Evolutionary conservation across 148 eudicot genomes (phyloP), one percentile per base, ranked within the genome.

Genomic region (Rhododendron griersonianum): DNA sequence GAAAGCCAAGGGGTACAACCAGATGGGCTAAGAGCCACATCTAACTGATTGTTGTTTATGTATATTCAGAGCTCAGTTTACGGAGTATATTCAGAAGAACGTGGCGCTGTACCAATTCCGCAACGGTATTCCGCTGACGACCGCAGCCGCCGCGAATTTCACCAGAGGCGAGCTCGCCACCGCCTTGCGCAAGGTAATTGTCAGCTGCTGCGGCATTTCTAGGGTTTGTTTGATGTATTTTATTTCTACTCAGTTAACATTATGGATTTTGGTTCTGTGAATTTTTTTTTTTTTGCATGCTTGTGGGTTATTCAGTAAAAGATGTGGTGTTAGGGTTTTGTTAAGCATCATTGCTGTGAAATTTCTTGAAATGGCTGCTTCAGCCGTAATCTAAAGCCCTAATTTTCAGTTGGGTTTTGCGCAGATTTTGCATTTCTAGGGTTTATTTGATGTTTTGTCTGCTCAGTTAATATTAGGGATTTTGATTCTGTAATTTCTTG

Each of bases 121-220:
- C n/a, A 95, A 95, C 86, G 93, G 94, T 16, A 95, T 94, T 30
- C 98, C 98, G 67, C 90, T 95, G 94, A 92, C 98, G 0, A 94
- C 98, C 82, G 86, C 95, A 25, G 98, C 98, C 33, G 86, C 98
- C 83, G 98, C 98, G 51, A 95, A 95, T 88, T 95, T 94, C 91
- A 94, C 95, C 33, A 92, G 98, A 5, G 98, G 98, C 5, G 98
- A 95, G 87, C 98, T 95, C 69, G 98, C 98, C 28, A 92, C 95
- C 4, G 98, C 98, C 63, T 89, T 95, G 88, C 88, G 98, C 21
- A 95, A 95, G 98, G 98, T 95, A 74, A 13, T 57, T 81, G 35
- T 41, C 76, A 30, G 39, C 44, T 44, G 53, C 39, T 35, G 53
- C 30, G 83, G 35, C 25, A 11, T 69, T 86, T 76, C 18, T 25